Conservation (phyloP, 1,284 basidiomycete species). For the Melampsora occidentalis region DNA sequence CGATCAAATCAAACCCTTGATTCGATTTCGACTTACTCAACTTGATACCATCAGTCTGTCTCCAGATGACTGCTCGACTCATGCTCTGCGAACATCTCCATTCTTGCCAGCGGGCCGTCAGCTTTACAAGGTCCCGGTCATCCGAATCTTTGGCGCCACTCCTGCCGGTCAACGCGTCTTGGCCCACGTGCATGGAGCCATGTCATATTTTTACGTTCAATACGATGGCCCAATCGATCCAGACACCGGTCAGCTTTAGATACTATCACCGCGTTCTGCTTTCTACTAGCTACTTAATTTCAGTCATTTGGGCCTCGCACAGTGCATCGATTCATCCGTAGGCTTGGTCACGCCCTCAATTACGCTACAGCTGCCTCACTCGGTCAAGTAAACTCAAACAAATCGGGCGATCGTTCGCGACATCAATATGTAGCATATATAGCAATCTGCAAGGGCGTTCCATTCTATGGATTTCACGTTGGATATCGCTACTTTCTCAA, state of each 20-base stretch:
- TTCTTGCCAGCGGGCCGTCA: constrained; percentile 35
- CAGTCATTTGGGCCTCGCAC: constrained; percentile 43
- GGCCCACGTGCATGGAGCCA: constrained; percentile 75
- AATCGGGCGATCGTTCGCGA: constrained; percentile 52
- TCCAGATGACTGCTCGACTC: constrained; percentile 12
- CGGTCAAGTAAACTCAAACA: constrained; percentile 53
- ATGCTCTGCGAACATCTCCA: constrained; percentile 32
- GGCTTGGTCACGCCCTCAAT: constrained; percentile 69
- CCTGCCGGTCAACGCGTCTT: constrained; percentile 75
- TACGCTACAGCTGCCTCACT: constrained; percentile 71
- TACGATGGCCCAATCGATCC: constrained; percentile 57
- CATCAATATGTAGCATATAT: constrained; percentile 58
- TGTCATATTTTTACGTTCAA: constrained; percentile 61
- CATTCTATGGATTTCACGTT: constrained; percentile 92
- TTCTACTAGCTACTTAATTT: constrained; percentile 47
- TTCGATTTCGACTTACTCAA: constrained; percentile 40
- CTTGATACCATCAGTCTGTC: constrained; percentile 29
- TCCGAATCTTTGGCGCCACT: constrained; percentile 82
- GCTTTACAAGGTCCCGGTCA: constrained; percentile 64
- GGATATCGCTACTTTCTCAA: constrained; percentile 86
- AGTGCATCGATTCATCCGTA: constrained; percentile 70
- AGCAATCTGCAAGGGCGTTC: constrained; percentile 84
- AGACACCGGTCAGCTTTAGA: constrained; percentile 53
- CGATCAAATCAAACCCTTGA: background rate
- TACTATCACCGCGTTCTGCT: background rate